phyloP scores from a whole-genome alignment of 176 grass and related monocot genomes.

The Pharus latifolius region DNA sequence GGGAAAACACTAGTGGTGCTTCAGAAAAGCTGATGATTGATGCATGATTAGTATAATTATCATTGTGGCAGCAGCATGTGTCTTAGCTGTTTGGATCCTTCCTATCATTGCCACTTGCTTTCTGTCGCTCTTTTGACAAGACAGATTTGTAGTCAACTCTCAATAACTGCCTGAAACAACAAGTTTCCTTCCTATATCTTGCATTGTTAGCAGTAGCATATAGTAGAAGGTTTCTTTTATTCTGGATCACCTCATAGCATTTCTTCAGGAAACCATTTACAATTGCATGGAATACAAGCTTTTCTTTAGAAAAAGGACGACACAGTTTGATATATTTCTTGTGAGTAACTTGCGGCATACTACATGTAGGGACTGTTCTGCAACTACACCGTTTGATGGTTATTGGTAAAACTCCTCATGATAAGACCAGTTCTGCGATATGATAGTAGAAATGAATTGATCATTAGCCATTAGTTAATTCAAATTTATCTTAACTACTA shows the following conservation, averaged over 20 bases:
- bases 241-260: constrained; percentile 1
- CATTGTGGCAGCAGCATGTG: constrained; percentile 15
- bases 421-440: neutral
- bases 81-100: constrained; percentile 35
- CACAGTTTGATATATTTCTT: neutral
- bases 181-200: constrained; percentile 41
- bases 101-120: constrained; percentile 44
- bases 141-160: constrained; percentile 46
- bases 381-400: neutral
- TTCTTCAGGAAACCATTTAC: constrained; percentile 25
- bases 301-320: neutral
- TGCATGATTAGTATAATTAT: constrained; percentile 36
- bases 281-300: constrained; percentile 18
- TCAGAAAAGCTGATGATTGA: constrained; percentile 27
- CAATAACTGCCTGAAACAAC: constrained; percentile 43
- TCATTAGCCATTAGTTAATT: neutral
- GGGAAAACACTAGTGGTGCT: constrained; percentile 27
- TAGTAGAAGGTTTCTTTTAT: constrained; percentile 33
- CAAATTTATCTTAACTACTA: neutral
- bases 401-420: neutral
- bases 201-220: constrained; percentile 19
- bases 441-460: neutral
- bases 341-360: neutral
- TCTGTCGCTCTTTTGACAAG: constrained; percentile 32
- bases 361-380: neutral